Evolutionary conservation across 176 grass and related monocot species (phyloP), one percentile per base, ranked within the genome.

Genomic region (Rhynchospora pubera): DNA sequence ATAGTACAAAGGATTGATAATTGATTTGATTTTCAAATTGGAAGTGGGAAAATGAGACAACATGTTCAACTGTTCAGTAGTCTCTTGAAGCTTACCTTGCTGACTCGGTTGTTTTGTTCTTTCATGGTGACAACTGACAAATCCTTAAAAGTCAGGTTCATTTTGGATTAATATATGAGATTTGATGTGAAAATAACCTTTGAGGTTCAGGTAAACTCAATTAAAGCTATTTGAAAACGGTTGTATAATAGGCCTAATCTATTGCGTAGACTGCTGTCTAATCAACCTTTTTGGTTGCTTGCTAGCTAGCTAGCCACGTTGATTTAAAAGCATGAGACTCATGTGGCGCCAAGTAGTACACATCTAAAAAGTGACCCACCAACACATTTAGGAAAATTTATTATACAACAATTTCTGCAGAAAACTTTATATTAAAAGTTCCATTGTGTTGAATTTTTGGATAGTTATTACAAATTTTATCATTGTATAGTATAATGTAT

Each of bases 141-240:
- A 55, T 44, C 82, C 24, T 74, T 16, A 56, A 53, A 53, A 57
- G 58, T 42, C 1, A 19, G 21, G 39, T 74, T 68, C 73, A 57
- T 59, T 59, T 34, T 58, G 19, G 11, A 10, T 58, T 74, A 44
- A 57, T 30, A 73, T 22, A 74, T 28, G 47, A 21, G n/a, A 80
- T 48, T 62, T 57, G 57, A 80, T 62, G 43, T 80, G 78, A 80
- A 80, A 63, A 46, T 80, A 62, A 80, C 78, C 51, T 80, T 63
- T 62, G 47, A 2, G 23, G 55, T 47, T 56, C 19, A 56, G 23
- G 2, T 3, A 55, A 56, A 80, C 15, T 80, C 59, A 24, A 63
- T 47, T 44, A 63, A 63, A 62, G 57, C 9, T 62, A 80, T 24
- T 62, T 44, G 78, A 80, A 80, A 63, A 22, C 39, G 9, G 21